These are phyloP conservation scores for Pseudogymnoascus sp. DNA, from an alignment of 2,329 filamentous ascomycete species.

Conservation along the genomic window DNA sequence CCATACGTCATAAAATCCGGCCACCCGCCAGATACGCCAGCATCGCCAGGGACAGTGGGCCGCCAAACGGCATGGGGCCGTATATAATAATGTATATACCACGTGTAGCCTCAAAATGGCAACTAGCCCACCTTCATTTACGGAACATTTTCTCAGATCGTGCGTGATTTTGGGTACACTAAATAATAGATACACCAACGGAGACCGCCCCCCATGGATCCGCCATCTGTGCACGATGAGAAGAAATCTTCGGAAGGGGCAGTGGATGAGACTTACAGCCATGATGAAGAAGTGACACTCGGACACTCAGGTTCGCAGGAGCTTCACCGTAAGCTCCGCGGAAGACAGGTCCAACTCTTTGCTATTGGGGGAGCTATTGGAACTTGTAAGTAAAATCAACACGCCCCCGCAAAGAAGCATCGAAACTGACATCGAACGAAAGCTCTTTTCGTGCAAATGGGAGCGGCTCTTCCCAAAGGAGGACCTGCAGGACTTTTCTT, in stretches of 20 bases:
- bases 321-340: conserved; percentile 10
- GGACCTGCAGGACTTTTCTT: conserved; percentile 50
- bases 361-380: conserved; percentile 42
- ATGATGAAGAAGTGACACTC: not conserved
- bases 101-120: not conserved
- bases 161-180: not conserved
- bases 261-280: not conserved
- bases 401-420: not conserved
- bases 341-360: conserved; percentile 12
- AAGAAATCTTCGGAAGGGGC: not conserved
- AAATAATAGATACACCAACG: not conserved
- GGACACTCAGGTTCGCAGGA: not conserved
- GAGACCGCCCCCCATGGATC: not conserved
- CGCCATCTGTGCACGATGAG: not conserved
- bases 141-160: not conserved
- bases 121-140: not conserved
- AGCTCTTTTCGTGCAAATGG: conserved; percentile 53
- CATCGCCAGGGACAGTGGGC: not conserved
- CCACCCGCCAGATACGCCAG: not conserved
- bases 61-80: not conserved
- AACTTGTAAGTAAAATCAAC: conserved; percentile 27
- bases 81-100: not conserved
- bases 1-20: not conserved
- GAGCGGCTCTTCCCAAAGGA: conserved; percentile 46
- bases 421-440: not conserved